Evolutionary conservation across 768 basidiomycete genomes (phyloP).

Genomic region (Leucocoprinus leucothites): DNA sequence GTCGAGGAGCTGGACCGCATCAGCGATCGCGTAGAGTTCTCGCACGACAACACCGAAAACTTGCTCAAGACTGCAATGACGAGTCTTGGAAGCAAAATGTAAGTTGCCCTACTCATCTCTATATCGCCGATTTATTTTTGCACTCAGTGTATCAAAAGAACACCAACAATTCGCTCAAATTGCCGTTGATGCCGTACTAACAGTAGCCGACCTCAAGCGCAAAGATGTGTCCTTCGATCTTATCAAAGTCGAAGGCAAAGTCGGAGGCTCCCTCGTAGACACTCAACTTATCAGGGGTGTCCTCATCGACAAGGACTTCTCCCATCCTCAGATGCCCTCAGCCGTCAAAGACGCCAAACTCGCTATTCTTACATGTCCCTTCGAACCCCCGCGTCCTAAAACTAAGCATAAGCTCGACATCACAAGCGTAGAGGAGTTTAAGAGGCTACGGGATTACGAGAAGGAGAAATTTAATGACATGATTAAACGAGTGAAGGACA

Average conservation of each 20-base stretch:
- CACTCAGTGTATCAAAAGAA: conserved; percentile 89
- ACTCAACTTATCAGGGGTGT: conserved; percentile 95
- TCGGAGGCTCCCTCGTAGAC: conserved; percentile 95
- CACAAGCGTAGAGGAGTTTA: conserved; percentile 94
- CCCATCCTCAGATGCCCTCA: conserved; percentile 96
- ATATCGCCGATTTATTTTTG: conserved; percentile 3
- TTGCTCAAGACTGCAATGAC: conserved; percentile 95
- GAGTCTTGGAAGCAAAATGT: conserved; percentile 98
- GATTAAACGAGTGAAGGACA: conserved; percentile 95
- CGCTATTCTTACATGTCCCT: conserved; percentile 97
- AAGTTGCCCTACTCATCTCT: conserved; percentile 21
- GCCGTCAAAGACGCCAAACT: conserved; percentile 84
- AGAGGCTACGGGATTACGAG: conserved; percentile 92
- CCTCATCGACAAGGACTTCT: conserved; percentile 99
- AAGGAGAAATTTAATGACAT: conserved; percentile 95
- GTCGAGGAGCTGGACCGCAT: conserved; percentile 88
- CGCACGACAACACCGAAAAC: conserved; percentile 77
- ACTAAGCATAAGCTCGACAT: conserved; percentile 99
- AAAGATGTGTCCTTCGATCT: conserved; percentile 96
- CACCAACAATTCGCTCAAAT: conserved; percentile 95
- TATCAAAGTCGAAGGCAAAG: conserved; percentile 99
- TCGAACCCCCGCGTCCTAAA: conserved; percentile 98
- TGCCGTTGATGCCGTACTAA: conserved; percentile 94
- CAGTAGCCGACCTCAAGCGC: conserved; percentile 92
- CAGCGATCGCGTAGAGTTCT: conserved; percentile 87